Conservation (phyloP, 2,329 filamentous ascomycete species). For the Diaporthe sp. region DNA sequence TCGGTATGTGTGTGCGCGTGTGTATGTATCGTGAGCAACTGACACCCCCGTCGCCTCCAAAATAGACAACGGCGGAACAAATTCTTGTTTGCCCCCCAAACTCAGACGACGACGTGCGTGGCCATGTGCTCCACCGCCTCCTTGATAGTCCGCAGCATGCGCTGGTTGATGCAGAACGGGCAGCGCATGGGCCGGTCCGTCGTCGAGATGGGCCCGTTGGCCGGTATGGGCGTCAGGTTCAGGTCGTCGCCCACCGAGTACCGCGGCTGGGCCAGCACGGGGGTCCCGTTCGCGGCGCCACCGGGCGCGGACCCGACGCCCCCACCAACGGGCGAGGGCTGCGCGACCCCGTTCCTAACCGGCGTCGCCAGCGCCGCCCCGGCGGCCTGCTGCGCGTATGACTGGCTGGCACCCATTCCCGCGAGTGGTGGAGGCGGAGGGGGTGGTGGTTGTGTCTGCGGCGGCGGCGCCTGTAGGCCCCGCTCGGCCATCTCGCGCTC, state of each 20-base stretch:
- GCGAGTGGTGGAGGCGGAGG: conserved; percentile 42
- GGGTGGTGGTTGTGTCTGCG: neutral
- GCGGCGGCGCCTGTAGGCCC: conserved; percentile 44
- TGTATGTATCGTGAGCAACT: neutral
- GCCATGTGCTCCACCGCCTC: conserved; percentile 74
- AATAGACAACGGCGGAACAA: neutral
- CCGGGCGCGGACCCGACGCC: conserved; percentile 44
- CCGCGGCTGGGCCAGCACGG: conserved; percentile 33
- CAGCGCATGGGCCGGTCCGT: conserved; percentile 67
- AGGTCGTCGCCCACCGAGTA: conserved; percentile 56
- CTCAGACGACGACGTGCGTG: conserved; percentile 71
- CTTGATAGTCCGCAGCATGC: conserved; percentile 72
- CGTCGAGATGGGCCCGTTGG: conserved; percentile 60
- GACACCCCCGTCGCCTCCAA: neutral
- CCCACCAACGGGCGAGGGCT: conserved; percentile 24
- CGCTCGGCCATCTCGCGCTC: conserved; percentile 65
- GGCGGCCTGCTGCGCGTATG: conserved; percentile 40
- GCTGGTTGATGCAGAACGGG: conserved; percentile 72
- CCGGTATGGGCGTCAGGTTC: conserved; percentile 68
- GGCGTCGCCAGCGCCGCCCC: conserved; percentile 45
- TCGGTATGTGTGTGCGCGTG: neutral
- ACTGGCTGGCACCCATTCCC: conserved; percentile 40
- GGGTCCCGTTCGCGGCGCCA: conserved; percentile 18
- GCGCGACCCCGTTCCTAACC: conserved; percentile 38
- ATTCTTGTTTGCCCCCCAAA: neutral